A percentile compares a stretch with the other conserved stretches of the same genome.
Evolutionary conservation across 1,284 basidiomycete genomes (phyloP).

Genomic region (Apiotrichum domesticum): DNA sequence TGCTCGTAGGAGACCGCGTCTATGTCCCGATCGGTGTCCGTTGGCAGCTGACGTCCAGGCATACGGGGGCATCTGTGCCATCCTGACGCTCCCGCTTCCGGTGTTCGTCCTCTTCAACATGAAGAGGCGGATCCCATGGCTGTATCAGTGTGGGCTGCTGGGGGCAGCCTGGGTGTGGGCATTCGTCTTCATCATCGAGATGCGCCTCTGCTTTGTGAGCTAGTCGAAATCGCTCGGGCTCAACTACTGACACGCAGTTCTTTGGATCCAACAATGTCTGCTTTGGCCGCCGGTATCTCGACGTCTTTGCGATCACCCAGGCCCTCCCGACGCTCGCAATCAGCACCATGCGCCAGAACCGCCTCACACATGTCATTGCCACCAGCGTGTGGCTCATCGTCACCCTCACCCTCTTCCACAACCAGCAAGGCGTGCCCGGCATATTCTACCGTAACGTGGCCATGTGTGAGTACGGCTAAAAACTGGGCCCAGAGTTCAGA

Average conservation of each 20-base stretch:
- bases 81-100: conserved; percentile 37
- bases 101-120: conserved; percentile 35
- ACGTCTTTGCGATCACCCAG: conserved; percentile 9
- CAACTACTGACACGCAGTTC: background rate
- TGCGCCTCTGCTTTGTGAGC: conserved; percentile 13
- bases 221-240: background rate
- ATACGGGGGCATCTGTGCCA: conserved; percentile 34
- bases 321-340: conserved; percentile 69
- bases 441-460: background rate
- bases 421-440: background rate
- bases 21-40: background rate
- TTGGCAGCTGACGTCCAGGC: conserved; percentile 16
- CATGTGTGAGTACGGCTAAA: background rate
- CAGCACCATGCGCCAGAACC: conserved; percentile 65
- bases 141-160: conserved; percentile 40
- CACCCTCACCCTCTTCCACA: background rate
- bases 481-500: too few relatives aligned
- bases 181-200: conserved; percentile 34
- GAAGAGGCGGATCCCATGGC: background rate
- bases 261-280: background rate
- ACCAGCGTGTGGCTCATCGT: conserved; percentile 54
- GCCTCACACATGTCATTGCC: conserved; percentile 60
- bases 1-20: conserved; percentile 12
- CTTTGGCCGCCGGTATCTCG: conserved; percentile 1
- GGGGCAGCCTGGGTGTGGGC: conserved; percentile 36